Evolutionary conservation across 1,139 yeast species (phyloP).

Genomic region (Pichia sp.): DNA sequence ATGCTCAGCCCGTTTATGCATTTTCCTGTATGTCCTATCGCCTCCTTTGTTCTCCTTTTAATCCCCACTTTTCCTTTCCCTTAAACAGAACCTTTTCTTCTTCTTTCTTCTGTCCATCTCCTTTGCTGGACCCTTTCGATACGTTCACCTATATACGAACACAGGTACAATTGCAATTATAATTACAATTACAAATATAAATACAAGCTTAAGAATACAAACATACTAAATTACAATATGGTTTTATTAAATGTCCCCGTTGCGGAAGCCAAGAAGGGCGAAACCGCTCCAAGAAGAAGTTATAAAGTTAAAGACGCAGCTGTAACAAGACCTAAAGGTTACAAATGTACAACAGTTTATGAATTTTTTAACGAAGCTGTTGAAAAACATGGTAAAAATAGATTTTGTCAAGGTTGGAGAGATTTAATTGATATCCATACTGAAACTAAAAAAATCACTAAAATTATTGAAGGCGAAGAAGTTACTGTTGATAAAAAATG

Average conservation of each 20-base stretch:
- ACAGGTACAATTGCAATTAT: too few species aligned
- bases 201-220: background rate
- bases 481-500: conserved; percentile 74
- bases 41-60: too few species aligned
- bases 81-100: too few species aligned
- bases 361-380: conserved; percentile 66
- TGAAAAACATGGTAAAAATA: conserved; percentile 44
- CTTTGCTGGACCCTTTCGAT: too few species aligned
- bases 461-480: conserved; percentile 72
- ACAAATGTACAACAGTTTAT: conserved; percentile 58
- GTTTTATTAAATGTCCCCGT: conserved; percentile 51
- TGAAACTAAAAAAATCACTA: conserved; percentile 70
- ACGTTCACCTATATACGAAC: too few species aligned
- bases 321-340: conserved; percentile 48
- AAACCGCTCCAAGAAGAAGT: conserved; percentile 88
- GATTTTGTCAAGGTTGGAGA: conserved; percentile 75
- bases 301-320: conserved; percentile 51
- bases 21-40: too few species aligned
- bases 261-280: conserved; percentile 77
- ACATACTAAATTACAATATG: background rate
- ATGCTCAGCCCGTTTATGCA: too few species aligned
- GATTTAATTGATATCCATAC: conserved; percentile 63
- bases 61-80: too few species aligned
- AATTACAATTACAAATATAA: too few species aligned
- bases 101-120: too few species aligned